These are phyloP conservation scores for Clarireedia hainanense DNA, from an alignment of 2,329 filamentous ascomycete species.

Conservation along the genomic window DNA sequence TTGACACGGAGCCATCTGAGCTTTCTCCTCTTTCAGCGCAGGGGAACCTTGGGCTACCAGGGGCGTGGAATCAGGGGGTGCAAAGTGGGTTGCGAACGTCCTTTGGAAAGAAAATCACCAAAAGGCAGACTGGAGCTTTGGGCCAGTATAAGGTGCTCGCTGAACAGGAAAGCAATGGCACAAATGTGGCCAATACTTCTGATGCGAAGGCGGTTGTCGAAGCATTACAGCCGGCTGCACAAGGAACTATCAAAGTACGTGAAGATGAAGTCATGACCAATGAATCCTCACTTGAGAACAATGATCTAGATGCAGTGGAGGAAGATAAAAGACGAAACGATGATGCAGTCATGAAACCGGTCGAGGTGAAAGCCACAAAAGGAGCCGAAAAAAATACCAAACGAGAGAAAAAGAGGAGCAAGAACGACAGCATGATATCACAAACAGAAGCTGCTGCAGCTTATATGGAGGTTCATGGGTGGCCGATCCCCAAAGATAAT, in stretches of 20 bases:
- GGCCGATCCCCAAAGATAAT: conserved; percentile 6
- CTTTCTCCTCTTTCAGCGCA: neutral
- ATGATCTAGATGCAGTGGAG: no score
- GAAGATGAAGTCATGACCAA: no score
- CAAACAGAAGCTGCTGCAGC: neutral
- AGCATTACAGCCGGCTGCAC: no score
- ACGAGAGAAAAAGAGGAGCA: neutral
- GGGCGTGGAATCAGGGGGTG: conserved; percentile 35
- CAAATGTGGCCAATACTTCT: no score
- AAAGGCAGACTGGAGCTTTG: neutral
- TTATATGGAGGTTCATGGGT: conserved; percentile 3
- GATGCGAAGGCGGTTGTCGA: no score
- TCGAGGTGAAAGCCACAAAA: neutral
- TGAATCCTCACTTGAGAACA: no score
- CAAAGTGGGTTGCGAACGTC: conserved; percentile 35
- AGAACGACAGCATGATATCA: neutral
- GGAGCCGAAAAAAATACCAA: neutral
- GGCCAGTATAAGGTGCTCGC: no score
- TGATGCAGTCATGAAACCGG: no score
- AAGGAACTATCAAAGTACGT: no score
- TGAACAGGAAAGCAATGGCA: no score
- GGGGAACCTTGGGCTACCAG: neutral
- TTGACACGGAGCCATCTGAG: neutral
- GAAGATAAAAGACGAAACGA: no score
- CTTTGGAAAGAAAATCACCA: conserved; percentile 24